phyloP scores from a whole-genome alignment of 2,329 filamentous ascomycete genomes.

The Aspergillus chevalieri region DNA sequence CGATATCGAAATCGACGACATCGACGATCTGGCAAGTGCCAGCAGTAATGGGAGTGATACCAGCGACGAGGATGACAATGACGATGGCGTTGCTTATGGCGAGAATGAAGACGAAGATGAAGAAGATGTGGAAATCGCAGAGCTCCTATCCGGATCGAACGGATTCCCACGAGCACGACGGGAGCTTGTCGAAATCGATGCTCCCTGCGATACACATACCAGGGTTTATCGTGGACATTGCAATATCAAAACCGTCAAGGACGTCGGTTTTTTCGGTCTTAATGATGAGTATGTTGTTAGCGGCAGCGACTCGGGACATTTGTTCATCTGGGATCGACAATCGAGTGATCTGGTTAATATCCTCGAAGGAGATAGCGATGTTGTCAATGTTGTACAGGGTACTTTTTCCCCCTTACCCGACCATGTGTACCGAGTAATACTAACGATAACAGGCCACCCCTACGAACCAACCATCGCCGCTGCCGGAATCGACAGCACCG shows the following conservation, averaged over 20 bases:
- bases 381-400: conserved; percentile 65
- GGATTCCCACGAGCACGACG: conserved; percentile 45
- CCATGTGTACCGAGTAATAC: conserved; percentile 8
- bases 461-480: conserved; percentile 62
- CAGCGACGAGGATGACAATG: conserved; percentile 22
- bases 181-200: conserved; percentile 48
- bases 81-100: conserved; percentile 24
- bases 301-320: conserved; percentile 59
- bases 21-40: not conserved
- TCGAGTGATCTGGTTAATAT: conserved; percentile 58
- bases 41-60: not conserved
- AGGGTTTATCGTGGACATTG: conserved; percentile 58
- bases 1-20: not conserved
- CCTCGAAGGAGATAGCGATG: conserved; percentile 60
- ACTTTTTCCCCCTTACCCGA: conserved; percentile 13
- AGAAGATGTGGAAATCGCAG: conserved; percentile 27
- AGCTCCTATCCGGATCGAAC: conserved; percentile 42
- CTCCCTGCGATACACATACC: conserved; percentile 52
- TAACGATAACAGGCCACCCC: conserved; percentile 48
- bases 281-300: conserved; percentile 64
- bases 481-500: conserved; percentile 61
- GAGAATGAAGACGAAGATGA: conserved; percentile 29
- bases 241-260: conserved; percentile 62
- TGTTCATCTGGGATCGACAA: conserved; percentile 65
- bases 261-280: conserved; percentile 62